Evolutionary conservation across 495 filamentous ascomycete genomes (phyloP).

Genomic region (Lineolata rhizophorae): DNA sequence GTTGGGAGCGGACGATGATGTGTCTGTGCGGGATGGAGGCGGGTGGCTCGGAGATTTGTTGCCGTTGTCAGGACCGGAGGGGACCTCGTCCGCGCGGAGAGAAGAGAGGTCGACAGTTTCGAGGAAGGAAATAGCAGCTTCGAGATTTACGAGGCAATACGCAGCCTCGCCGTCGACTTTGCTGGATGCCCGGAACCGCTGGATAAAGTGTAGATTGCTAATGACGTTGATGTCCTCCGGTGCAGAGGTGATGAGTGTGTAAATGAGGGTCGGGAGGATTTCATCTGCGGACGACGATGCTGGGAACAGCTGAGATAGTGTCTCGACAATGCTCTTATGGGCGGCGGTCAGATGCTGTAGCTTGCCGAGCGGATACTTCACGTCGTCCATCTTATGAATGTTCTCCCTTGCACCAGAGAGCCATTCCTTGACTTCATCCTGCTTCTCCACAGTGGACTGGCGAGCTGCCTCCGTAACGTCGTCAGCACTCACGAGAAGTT

Average conservation of each 20-base stretch:
- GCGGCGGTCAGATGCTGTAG: slow-evolving; percentile 69
- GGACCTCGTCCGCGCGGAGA: slow-evolving; percentile 59
- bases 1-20: slow-evolving; percentile 18
- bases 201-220: slow-evolving; percentile 84
- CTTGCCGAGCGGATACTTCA: slow-evolving; percentile 75
- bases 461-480: slow-evolving; percentile 23
- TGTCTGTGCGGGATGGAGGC: slow-evolving; percentile 1
- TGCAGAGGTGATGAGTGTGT: slow-evolving; percentile 75
- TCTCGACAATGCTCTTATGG: slow-evolving; percentile 88
- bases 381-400: slow-evolving; percentile 64
- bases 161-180: slow-evolving; percentile 85
- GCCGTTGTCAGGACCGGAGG: slow-evolving; percentile 37
- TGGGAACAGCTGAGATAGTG: slow-evolving; percentile 46
- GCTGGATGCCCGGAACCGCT: slow-evolving; percentile 67
- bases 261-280: slow-evolving; percentile 90
- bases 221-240: slow-evolving; percentile 73
- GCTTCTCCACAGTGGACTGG: slow-evolving; percentile 28
- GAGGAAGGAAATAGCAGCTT: slow-evolving; percentile 88
- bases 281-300: slow-evolving; percentile 92
- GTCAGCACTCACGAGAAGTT: slow-evolving; percentile 60
- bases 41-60: slow-evolving; percentile 18
- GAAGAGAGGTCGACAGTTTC: slow-evolving; percentile 92
- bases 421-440: slow-evolving; percentile 42
- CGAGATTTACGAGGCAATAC: slow-evolving; percentile 89
- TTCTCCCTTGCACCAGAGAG: slow-evolving; percentile 53